Evolutionary conservation across 2,329 filamentous ascomycete species (phyloP).

Genomic region (Neopestalotiopsis sp.): DNA sequence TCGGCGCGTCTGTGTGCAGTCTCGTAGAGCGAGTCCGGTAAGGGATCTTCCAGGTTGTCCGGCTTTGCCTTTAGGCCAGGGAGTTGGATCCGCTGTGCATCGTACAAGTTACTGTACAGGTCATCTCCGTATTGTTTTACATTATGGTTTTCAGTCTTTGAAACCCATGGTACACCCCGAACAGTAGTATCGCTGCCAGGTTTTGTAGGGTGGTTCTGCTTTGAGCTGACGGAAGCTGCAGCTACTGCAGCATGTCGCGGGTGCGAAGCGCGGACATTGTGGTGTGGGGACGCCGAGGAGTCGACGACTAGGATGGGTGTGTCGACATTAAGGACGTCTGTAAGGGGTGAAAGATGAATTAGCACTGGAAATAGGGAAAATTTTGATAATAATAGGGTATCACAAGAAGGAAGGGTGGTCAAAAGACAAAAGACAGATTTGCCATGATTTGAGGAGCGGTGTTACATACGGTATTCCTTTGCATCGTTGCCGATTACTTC

Average conservation of each 20-base stretch:
- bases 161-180: background rate
- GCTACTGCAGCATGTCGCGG: constrained; percentile 35
- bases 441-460: background rate
- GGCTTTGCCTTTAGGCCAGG: constrained; percentile 55
- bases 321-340: constrained; percentile 75
- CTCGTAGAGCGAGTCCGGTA: constrained; percentile 61
- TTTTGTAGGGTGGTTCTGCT: constrained; percentile 39
- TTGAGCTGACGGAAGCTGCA: constrained; percentile 27
- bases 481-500: constrained; percentile 88
- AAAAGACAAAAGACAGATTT: background rate
- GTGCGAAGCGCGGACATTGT: constrained; percentile 44
- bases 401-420: constrained; percentile 6
- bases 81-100: constrained; percentile 63
- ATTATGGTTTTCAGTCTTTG: constrained; percentile 36
- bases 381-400: constrained; percentile 9
- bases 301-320: constrained; percentile 77
- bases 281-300: constrained; percentile 35
- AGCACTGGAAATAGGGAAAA: constrained; percentile 21
- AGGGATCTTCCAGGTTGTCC: constrained; percentile 52
- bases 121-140: constrained; percentile 61
- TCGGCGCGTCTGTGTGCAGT: constrained; percentile 64
- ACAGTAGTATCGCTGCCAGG: constrained; percentile 21
- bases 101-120: constrained; percentile 61
- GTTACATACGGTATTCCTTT: constrained; percentile 73
- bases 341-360: constrained; percentile 17